Evolutionary conservation across 805 yeast genomes (phyloP), one percentile per base, ranked within the genome.

Genomic region (Metschnikowia noctiluminum): DNA sequence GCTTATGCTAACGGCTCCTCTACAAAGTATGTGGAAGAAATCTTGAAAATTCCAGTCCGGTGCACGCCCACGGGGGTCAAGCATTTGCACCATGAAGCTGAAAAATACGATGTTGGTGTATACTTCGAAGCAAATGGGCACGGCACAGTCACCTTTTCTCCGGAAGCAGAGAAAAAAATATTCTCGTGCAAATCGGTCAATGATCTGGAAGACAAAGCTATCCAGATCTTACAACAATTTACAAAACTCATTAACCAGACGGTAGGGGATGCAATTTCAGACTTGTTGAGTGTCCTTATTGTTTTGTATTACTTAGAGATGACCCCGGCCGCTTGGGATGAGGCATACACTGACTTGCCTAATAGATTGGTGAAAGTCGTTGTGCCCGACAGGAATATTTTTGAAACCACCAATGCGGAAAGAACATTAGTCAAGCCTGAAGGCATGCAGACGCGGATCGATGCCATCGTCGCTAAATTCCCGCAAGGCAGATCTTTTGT

Each of bases 121-220:
- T 94, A 94, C 69, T 94, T 94, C 60, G 99, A 94, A 71, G 99
- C 99, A 46, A 94, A 94, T 64, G 99, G 99, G n/a, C 99, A 94
- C 63, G 99, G 99, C 12, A 94, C 99, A 0, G 96, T 92, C 7
- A 74, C 89, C 16, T 94, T 94, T 63, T 81, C 88, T 5, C 76
- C 80, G 0, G 66, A 69, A 14, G 71, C 72, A 6, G 73, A 80
- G 49, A 58, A 59, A 2, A 59, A 59, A 9, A 67, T 73, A 34
- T 69, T 68, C 45, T 55, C 45, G 21, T 65, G 67, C 43, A 54
- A 64, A 32, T 69, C 80, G 2, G 31, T 45, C 3, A 38, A 40
- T 27, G 75, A 74, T 6, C 72, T 70, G 15, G 82, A 82, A 55
- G 62, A 63, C 39, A 61, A 71, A 16, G 79, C 87, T 0, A 68